Conservation (phyloP, 2,329 filamentous ascomycete species). For the Penicillium fuscoglaucum region DNA sequence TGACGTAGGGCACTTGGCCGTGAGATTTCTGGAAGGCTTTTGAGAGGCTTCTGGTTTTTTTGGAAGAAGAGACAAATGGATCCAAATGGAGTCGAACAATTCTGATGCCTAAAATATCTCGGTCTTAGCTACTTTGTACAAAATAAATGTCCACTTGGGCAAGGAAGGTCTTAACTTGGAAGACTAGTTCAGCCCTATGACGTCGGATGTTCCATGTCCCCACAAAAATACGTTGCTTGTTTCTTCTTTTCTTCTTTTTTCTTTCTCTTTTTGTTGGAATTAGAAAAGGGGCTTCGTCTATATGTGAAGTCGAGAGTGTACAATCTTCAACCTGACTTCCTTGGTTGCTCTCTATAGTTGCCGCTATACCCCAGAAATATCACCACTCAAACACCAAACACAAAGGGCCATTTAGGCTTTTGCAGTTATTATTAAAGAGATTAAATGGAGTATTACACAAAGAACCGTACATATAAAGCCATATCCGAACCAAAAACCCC, state of each 20-base stretch:
- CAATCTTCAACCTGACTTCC: background rate
- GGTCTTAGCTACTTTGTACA: no score
- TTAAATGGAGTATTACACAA: background rate
- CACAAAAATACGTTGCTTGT: background rate
- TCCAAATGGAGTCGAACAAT: background rate
- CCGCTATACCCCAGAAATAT: background rate
- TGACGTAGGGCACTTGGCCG: slow-evolving; percentile 5
- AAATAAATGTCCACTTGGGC: no score
- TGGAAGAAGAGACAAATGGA: background rate
- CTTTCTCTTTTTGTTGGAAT: no score
- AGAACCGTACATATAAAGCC: background rate
- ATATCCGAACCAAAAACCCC: background rate
- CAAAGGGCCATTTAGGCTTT: background rate
- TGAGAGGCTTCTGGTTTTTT: background rate
- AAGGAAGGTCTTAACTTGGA: background rate
- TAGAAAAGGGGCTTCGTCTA: background rate
- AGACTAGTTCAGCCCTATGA: slow-evolving; percentile 8
- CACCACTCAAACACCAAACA: background rate
- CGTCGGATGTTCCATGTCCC: background rate
- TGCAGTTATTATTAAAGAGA: background rate
- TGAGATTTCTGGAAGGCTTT: background rate
- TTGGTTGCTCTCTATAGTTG: no score
- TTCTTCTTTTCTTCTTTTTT: no score
- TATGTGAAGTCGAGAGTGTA: background rate
- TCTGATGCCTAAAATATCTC: slow-evolving; percentile 1